Evolutionary conservation across 164 flowering plant genomes (phyloP), one percentile per base, ranked within the genome.

Genomic region (Tetrastigma voinierianum): DNA sequence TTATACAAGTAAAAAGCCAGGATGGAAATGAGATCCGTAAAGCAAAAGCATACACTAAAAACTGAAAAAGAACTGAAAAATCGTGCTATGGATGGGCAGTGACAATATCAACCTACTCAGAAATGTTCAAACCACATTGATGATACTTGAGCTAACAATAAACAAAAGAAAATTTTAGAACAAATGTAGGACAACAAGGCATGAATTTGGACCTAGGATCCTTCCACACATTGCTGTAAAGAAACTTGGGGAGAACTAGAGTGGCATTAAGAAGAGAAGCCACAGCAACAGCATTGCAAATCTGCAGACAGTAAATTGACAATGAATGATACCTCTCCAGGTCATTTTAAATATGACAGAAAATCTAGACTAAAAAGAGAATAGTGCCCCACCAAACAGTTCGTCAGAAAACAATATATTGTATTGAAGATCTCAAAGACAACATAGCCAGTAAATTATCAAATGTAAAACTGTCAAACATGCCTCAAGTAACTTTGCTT

Each of bases 201-300:
- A 18, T 18, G 51, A 57, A 59, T 9, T 32, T 80, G 61, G 32
- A 95, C 99, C 97, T 95, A n/a, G 96, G 89, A 80, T 95, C 99
- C 67, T 88, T 90, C 99, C 99, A 96, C 9, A 92, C 97, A 77
- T 85, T 96, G 89, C 99, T 96, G 80, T 87, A 88, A 47, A 96
- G 89, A 81, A 96, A 96, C 71, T 70, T 87, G 11, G 99, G 99
- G 72, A 96, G 79, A 65, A 96, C 90, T 17, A 96, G 83, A 53
- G 98, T 96, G 23, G 99, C 99, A 81, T 96, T 93, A 53, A 96
- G 97, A 24, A 96, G 72, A 59, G 95, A 87, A 48, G 99, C 90
- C 57, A 93, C 87, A 32, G 90, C 95, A 78, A 93, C 98, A 64
- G 96, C 97, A 84, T 96, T 93, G 79, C 98, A 96, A 4, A 96